These are phyloP conservation scores for Davidsoniella eucalypti DNA, from an alignment of 2,329 filamentous ascomycete genomes.

Conservation along the genomic window DNA sequence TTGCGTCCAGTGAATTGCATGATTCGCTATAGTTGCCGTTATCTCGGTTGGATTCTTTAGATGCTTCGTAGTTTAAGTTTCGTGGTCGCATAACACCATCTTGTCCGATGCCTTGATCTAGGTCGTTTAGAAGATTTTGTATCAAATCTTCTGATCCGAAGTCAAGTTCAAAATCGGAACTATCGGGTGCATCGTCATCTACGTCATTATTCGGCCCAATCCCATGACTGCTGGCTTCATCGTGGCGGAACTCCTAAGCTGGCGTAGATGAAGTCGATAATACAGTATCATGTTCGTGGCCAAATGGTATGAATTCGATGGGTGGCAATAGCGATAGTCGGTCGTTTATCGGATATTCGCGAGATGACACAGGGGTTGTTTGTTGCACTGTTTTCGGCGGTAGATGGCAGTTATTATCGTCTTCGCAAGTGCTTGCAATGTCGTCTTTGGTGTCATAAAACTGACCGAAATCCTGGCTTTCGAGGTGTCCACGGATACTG, in stretches of 20 bases:
- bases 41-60: neutral
- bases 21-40: neutral
- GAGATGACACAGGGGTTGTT: no score
- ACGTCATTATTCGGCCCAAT: neutral
- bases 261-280: no score
- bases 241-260: no score
- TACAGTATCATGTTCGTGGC: no score
- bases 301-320: no score
- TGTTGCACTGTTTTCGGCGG: neutral
- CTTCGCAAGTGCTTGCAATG: neutral
- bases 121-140: neutral
- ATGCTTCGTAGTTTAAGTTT: neutral
- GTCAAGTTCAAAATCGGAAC: neutral
- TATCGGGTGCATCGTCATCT: no score
- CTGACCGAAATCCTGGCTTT: neutral
- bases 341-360: no score
- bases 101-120: neutral
- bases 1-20: conserved; percentile 4
- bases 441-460: neutral
- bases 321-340: no score
- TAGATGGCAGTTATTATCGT: neutral
- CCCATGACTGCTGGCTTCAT: no score
- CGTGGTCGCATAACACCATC: neutral
- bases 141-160: neutral
- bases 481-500: neutral